Percentiles rank a stretch among this genome's conserved stretches.
Evolutionary conservation across 345 rosid genomes (phyloP).

Genomic region (Conringia planisiliqua): DNA sequence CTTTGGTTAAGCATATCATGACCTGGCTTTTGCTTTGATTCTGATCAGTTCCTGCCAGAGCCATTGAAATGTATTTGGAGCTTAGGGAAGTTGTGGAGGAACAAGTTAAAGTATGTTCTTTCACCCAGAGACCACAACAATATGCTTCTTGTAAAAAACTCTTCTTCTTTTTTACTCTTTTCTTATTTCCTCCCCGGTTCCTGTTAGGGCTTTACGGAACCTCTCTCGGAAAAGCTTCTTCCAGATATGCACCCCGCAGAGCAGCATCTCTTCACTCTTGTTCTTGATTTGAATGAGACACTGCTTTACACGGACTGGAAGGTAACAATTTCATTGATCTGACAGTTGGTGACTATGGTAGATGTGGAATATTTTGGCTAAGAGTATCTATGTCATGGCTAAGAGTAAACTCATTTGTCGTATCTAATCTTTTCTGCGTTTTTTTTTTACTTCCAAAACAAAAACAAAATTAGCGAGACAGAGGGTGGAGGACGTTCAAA

Average conservation of each 20-base stretch:
- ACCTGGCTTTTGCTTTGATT: constrained; percentile 11
- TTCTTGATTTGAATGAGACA: constrained; percentile 93
- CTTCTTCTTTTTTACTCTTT: neutral
- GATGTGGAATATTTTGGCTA: neutral
- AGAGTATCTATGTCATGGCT: neutral
- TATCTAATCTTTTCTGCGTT: neutral
- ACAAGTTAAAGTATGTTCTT: constrained; percentile 58
- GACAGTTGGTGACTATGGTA: neutral
- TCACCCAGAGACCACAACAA: neutral
- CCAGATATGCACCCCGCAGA: constrained; percentile 91
- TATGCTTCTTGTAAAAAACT: neutral
- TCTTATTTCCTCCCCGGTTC: neutral
- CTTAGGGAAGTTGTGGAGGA: constrained; percentile 72
- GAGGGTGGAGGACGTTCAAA: constrained; percentile 99
- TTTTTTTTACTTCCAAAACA: neutral
- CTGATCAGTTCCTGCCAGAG: constrained; percentile 70
- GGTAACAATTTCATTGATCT: constrained; percentile 42
- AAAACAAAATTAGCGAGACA: constrained; percentile 62
- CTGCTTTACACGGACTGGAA: constrained; percentile 91
- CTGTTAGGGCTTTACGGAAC: constrained; percentile 81
- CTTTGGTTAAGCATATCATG: neutral
- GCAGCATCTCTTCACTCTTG: constrained; percentile 86
- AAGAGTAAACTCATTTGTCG: neutral
- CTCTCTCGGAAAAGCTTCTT: constrained; percentile 94
- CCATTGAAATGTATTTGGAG: constrained; percentile 83